A percentile compares a stretch with the other conserved stretches of the same genome.
Conservation (phyloP, 139 green algal species). For the Chlorella sp. region DNA sequence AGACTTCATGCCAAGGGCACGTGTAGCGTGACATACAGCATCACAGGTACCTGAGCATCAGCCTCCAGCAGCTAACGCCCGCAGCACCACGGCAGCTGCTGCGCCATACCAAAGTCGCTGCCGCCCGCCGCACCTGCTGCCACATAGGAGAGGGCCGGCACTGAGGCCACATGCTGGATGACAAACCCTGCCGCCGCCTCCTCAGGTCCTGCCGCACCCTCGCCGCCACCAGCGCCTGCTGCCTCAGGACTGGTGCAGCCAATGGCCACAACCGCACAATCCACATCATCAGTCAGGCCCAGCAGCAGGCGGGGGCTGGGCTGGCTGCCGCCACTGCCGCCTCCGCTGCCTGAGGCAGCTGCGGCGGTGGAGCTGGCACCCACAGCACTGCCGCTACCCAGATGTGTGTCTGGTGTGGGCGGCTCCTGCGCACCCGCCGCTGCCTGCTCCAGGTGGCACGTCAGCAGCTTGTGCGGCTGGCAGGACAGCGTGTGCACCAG, state of each 20-base stretch:
- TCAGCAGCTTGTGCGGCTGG: conserved; percentile 39
- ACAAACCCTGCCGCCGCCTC: neutral
- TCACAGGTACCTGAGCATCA: neutral
- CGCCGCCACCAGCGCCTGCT: neutral
- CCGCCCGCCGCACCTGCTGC: conserved; percentile 42
- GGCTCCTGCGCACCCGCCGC: conserved; percentile 18
- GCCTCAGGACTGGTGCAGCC: neutral
- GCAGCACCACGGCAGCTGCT: neutral
- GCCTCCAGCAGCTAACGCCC: neutral
- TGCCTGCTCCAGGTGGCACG: conserved; percentile 24
- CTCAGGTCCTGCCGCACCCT: neutral
- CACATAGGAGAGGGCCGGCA: conserved; percentile 76
- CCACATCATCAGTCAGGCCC: conserved; percentile 68
- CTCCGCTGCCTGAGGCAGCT: neutral
- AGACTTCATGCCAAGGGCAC: neutral
- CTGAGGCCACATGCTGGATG: conserved; percentile 42
- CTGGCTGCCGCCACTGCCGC: conserved; percentile 1
- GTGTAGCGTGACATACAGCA: neutral
- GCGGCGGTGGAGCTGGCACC: neutral
- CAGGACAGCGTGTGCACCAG: conserved; percentile 24
- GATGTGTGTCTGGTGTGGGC: conserved; percentile 1
- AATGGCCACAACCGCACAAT: conserved; percentile 62
- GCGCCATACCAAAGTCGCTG: neutral
- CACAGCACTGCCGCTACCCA: neutral
- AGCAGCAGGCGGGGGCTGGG: conserved; percentile 35